Evolutionary conservation across 2,329 filamentous ascomycete genomes (phyloP).

Genomic region (Talaromyces rugulosus): DNA sequence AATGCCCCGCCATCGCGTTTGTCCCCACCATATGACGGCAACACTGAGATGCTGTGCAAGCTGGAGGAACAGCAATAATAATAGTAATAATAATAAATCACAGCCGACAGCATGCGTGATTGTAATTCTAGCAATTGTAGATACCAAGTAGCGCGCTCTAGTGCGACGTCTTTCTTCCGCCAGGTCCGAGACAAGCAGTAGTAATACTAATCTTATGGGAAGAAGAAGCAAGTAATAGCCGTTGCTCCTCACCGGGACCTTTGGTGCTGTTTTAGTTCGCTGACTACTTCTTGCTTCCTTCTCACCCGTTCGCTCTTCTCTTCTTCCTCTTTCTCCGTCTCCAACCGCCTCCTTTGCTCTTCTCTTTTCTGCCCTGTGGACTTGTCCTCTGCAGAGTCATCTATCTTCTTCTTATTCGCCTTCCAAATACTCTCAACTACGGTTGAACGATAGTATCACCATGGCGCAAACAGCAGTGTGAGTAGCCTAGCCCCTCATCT

Average conservation of each 20-base stretch:
- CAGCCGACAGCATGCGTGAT: too few species aligned
- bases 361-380: conserved; percentile 7
- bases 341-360: conserved; percentile 5
- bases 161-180: not conserved
- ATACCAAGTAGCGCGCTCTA: not conserved
- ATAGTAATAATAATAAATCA: not conserved
- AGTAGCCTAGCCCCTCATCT: conserved; percentile 24
- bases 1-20: not conserved
- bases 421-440: not conserved
- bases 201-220: not conserved
- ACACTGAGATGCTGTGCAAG: not conserved
- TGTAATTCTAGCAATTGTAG: not conserved
- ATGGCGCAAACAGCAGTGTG: conserved; percentile 46
- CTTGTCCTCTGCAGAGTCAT: conserved; percentile 5
- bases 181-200: not conserved
- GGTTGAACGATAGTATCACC: conserved; percentile 20
- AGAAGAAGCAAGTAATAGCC: not conserved
- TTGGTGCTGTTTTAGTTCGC: not conserved
- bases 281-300: not conserved
- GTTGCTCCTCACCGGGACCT: not conserved
- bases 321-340: conserved; percentile 7
- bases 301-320: conserved; percentile 7
- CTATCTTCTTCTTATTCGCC: not conserved
- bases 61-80: not conserved
- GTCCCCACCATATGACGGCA: not conserved